A percentile compares a stretch with the other conserved stretches of the same genome.
phyloP scores from a whole-genome alignment of 2,329 filamentous ascomycete genomes.

The Aschersonia sp. region DNA sequence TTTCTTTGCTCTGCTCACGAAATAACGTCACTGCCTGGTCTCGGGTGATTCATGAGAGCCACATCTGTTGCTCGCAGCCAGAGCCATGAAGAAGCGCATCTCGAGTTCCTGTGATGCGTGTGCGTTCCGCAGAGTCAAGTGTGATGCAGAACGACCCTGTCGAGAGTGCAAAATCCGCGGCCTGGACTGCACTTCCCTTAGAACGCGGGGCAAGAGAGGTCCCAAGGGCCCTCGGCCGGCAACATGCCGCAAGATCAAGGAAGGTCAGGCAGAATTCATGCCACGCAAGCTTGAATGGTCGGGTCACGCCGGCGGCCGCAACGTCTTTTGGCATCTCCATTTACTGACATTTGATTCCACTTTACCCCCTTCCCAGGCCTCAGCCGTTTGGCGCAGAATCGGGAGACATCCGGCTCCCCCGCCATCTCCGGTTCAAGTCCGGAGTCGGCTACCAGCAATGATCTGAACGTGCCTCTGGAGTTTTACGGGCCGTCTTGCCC shows the following conservation, averaged over 20 bases:
- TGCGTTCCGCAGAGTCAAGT: conserved; percentile 2
- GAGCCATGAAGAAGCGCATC: conserved; percentile 1
- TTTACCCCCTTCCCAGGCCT: not conserved
- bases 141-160: conserved; percentile 1
- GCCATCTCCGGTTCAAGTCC: not conserved
- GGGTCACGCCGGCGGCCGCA: not conserved
- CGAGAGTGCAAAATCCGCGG: conserved; percentile 1
- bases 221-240: not conserved
- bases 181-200: conserved; percentile 1
- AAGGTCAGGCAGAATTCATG: not conserved
- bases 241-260: conserved; percentile 1
- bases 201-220: not conserved
- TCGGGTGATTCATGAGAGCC: no score
- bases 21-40: no score
- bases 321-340: not conserved
- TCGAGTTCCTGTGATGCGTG: conserved; percentile 3
- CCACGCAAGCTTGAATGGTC: not conserved
- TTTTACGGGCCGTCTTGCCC: not conserved
- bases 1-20: not conserved
- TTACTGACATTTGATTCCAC: not conserved
- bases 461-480: not conserved
- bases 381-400: not conserved
- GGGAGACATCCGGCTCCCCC: not conserved
- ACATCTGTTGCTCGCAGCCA: no score
- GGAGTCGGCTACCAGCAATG: not conserved